Evolutionary conservation across 1,284 basidiomycete genomes (phyloP).

Genomic region (Golubevia sp.): DNA sequence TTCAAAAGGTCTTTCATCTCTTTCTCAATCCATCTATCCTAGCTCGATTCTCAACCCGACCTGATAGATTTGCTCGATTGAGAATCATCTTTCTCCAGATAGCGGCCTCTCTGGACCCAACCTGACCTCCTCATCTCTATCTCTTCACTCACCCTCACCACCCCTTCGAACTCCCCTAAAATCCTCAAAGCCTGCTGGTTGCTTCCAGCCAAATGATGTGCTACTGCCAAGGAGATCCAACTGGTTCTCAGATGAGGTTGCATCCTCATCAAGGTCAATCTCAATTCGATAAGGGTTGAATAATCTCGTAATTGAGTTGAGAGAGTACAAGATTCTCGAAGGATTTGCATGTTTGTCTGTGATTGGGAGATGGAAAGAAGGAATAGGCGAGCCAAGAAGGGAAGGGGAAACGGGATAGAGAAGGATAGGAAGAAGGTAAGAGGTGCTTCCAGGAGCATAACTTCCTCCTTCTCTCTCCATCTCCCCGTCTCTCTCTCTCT

Average conservation of each 20-base stretch:
- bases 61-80: too few species aligned
- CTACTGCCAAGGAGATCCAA: constrained; percentile 88
- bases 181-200: constrained; percentile 74
- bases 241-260: constrained; percentile 84
- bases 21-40: too few species aligned
- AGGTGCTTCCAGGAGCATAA: background rate
- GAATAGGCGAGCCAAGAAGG: constrained; percentile 10
- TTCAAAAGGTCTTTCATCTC: too few species aligned
- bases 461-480: too few species aligned
- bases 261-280: constrained; percentile 77
- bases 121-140: constrained; percentile 7
- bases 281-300: constrained; percentile 78
- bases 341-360: constrained; percentile 89
- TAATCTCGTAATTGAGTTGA: constrained; percentile 88
- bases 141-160: constrained; percentile 63
- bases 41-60: too few species aligned
- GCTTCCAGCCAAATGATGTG: constrained; percentile 83
- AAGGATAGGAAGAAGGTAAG: background rate
- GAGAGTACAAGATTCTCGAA: constrained; percentile 87
- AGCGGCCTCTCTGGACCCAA: too few species aligned
- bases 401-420: background rate
- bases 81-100: background rate
- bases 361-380: background rate
- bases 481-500: background rate
- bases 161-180: constrained; percentile 69